These are phyloP conservation scores for Colletotrichum sp. DNA, from an alignment of 2,329 filamentous ascomycete species.

Conservation along the genomic window DNA sequence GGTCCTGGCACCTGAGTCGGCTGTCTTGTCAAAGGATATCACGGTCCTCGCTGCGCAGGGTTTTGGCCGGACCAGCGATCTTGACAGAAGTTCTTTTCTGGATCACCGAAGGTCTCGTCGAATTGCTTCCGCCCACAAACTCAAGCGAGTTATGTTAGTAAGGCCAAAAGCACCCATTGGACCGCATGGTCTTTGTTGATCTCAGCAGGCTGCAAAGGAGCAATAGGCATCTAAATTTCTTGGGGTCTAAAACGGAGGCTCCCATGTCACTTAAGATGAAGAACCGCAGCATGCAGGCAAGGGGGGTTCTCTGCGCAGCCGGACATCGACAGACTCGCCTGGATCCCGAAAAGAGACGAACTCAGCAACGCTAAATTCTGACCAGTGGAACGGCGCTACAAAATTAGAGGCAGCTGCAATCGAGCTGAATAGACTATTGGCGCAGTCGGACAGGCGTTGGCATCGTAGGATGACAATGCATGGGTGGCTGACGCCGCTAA, in stretches of 20 bases:
- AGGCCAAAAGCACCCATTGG: background rate
- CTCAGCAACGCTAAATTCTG: constrained; percentile 1
- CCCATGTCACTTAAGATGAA: background rate
- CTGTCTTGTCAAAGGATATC: background rate
- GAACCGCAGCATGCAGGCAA: background rate
- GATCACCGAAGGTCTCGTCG: background rate
- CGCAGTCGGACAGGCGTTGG: background rate
- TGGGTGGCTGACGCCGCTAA: constrained; percentile 12
- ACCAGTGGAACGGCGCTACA: constrained; percentile 7
- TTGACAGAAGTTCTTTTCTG: background rate
- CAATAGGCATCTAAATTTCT: constrained; percentile 8
- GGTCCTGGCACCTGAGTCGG: background rate
- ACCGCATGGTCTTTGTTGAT: background rate
- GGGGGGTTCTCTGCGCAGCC: background rate
- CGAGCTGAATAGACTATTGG: constrained; percentile 8
- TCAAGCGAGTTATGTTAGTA: background rate
- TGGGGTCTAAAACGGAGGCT: background rate
- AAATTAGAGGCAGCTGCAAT: background rate
- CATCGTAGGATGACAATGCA: constrained; percentile 16
- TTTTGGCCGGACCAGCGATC: background rate
- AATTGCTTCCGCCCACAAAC: background rate
- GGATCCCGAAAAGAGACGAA: background rate
- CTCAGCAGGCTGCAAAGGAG: background rate
- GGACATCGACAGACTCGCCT: background rate
- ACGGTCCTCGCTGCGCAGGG: background rate